Conservation (phyloP, 306 rosid species). For the Elaeagnus macrophylla region DNA sequence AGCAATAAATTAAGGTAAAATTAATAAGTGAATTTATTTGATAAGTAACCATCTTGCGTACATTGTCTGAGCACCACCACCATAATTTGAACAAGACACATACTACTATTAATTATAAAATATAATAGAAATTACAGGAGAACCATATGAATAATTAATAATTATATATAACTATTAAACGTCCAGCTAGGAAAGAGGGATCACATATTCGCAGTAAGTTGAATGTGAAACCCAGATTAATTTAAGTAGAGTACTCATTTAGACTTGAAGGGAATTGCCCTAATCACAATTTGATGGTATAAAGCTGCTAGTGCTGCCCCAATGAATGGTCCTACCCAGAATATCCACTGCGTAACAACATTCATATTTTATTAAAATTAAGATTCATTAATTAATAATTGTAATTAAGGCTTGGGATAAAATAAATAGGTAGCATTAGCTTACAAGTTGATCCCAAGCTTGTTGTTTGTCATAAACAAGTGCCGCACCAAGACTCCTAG, state of each 20-base stretch:
- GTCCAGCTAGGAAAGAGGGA: no score
- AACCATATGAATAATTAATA: no score
- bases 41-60: no score
- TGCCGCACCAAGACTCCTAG: slow-evolving; percentile 33
- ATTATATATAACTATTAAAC: no score
- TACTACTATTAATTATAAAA: no score
- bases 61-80: no score
- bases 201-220: no score
- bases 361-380: neutral
- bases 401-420: neutral
- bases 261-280: slow-evolving; percentile 31
- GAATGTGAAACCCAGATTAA: no score
- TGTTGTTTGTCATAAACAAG: slow-evolving; percentile 22
- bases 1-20: no score
- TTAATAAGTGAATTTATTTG: no score
- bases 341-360: slow-evolving; percentile 25
- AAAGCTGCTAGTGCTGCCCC: slow-evolving; percentile 34
- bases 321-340: slow-evolving; percentile 36
- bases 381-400: neutral
- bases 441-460: slow-evolving; percentile 30
- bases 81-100: no score
- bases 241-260: neutral
- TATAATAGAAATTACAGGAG: no score
- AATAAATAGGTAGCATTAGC: neutral
- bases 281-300: slow-evolving; percentile 30